Base-by-base conservation (phyloP, 2,329 filamentous ascomycete genomes). In the Diaporthe batatas region DNA sequence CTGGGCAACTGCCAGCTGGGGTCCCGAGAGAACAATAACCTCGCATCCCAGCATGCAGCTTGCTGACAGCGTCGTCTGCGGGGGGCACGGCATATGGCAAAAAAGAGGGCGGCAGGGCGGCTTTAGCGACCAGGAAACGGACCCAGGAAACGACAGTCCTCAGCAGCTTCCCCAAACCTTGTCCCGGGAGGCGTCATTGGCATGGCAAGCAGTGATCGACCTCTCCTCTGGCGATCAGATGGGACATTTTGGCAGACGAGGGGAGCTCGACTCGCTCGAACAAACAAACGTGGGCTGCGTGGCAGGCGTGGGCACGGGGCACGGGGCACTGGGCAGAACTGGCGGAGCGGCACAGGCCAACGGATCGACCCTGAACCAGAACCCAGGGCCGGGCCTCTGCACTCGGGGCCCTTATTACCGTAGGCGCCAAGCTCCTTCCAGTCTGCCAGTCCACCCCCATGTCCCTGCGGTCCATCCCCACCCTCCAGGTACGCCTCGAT, bases 401-500 rank as follows among this genome's bases (percentile, higher is more conserved):
- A 34, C 29, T 51, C 53, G 18, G 58, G 39, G 58, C 10, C 58
- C 14, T 59, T 65, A 39, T 36, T 51, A 51, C 59, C 47, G n/a
- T 29, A 53, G n/a, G 47, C 62, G 62, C 47, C 62, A 67, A 67
- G 62, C 62, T 67, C 47, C 62, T 67, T 53, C 62, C 44, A 67
- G 2, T 53, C 62, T 44, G 29, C 29, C 29, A 29, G 29, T 29
- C 29, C 29, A 29, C 25, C 18, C 44, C 44, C 62, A 59, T 57
- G 53, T 49, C 54, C 44, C 23, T 42, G 68, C 42, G 23, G 29
- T 2, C n/a, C 16, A 39, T 53, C 70, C 44, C 64, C 70, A 68
- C 34, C 42, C 53, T 10, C 16, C 70, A 72, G 62, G 59, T 18
- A 58, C 70, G 5, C 12, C 23, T 6, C 11, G 29, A 1, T 21